Percentiles rank a stretch among this genome's conserved stretches.
Conservation (phyloP, 495 filamentous ascomycete species). For the Aspergillus coremiiformis region DNA sequence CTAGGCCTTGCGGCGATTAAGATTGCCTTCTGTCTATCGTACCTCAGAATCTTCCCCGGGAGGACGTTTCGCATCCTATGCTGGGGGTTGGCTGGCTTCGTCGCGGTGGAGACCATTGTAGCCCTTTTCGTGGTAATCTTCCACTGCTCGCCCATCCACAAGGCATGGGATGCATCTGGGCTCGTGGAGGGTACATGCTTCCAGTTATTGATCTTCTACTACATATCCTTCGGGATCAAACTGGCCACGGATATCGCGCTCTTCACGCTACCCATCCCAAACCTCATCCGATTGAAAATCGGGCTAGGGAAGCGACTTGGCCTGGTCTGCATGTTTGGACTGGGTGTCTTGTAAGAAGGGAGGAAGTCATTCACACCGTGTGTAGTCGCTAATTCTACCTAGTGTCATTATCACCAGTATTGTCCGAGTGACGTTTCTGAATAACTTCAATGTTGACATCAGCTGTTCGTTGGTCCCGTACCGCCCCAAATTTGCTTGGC, state of each 20-base stretch:
- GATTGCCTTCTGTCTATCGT: no score
- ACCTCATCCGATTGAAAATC: slow-evolving; percentile 24
- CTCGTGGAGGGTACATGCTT: slow-evolving; percentile 11
- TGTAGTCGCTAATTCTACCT: background rate
- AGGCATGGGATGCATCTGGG: slow-evolving; percentile 16
- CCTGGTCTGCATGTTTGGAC: slow-evolving; percentile 24
- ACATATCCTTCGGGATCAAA: slow-evolving; percentile 15
- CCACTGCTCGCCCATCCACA: slow-evolving; percentile 17
- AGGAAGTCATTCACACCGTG: background rate
- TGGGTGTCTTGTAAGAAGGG: slow-evolving; percentile 28
- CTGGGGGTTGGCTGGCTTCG: no score
- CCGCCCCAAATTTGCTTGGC: background rate
- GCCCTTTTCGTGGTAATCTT: slow-evolving; percentile 17
- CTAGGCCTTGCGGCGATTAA: no score
- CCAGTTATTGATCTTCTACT: slow-evolving; percentile 10
- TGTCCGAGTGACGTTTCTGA: slow-evolving; percentile 15
- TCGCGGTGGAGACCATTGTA: no score
- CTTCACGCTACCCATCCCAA: slow-evolving; percentile 26
- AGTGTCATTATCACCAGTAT: slow-evolving; percentile 15
- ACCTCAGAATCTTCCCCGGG: no score
- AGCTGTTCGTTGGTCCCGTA: slow-evolving; percentile 11
- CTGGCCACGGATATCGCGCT: slow-evolving; percentile 27
- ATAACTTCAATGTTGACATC: slow-evolving; percentile 10
- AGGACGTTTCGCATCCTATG: no score
- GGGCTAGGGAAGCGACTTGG: slow-evolving; percentile 22